A percentile compares a stretch with the other conserved stretches of the same genome.
These are phyloP conservation scores for Cercophora newfieldiana DNA, from an alignment of 495 filamentous ascomycete genomes.

Conservation along the genomic window DNA sequence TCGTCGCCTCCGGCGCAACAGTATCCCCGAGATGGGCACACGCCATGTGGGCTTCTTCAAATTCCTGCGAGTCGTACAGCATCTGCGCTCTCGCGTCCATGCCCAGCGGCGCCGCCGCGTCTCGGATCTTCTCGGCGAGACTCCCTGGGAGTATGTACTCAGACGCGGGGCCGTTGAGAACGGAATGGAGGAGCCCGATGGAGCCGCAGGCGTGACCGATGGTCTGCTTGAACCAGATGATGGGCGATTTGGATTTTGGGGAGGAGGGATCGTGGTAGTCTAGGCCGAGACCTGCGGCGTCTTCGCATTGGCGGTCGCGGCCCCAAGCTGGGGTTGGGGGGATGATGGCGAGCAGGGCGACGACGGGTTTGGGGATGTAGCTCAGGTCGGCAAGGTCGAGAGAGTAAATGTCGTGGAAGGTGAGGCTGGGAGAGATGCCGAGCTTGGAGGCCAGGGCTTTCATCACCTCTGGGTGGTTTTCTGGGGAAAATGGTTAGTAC, in stretches of 20 bases:
- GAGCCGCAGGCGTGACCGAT: constrained; percentile 86
- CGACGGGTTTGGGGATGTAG: constrained; percentile 70
- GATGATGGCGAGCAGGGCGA: constrained; percentile 77
- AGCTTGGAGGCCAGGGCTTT: constrained; percentile 68
- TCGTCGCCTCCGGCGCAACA: constrained; percentile 28
- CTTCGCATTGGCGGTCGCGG: constrained; percentile 57
- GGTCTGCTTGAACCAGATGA: constrained; percentile 88
- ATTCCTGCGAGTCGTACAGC: constrained; percentile 66
- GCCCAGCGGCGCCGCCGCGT: constrained; percentile 45
- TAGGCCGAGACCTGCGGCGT: constrained; percentile 41
- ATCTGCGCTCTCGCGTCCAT: constrained; percentile 63
- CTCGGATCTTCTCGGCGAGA: constrained; percentile 41
- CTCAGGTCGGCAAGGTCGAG: constrained; percentile 70
- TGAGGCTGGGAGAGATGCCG: constrained; percentile 63
- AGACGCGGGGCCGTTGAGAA: constrained; percentile 55
- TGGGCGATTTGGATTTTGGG: constrained; percentile 35
- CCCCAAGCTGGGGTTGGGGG: constrained; percentile 65
- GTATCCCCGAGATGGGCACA: constrained; percentile 70
- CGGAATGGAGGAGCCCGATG: constrained; percentile 77
- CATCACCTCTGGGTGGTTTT: constrained; percentile 75
- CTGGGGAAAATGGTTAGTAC: constrained; percentile 18
- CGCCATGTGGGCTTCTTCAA: constrained; percentile 69
- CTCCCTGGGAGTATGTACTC: constrained; percentile 47
- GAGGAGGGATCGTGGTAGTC: constrained; percentile 31
- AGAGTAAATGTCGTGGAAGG: constrained; percentile 79